phyloP scores from a whole-genome alignment of 1,284 basidiomycete species.

The Athelia psychrophila region DNA sequence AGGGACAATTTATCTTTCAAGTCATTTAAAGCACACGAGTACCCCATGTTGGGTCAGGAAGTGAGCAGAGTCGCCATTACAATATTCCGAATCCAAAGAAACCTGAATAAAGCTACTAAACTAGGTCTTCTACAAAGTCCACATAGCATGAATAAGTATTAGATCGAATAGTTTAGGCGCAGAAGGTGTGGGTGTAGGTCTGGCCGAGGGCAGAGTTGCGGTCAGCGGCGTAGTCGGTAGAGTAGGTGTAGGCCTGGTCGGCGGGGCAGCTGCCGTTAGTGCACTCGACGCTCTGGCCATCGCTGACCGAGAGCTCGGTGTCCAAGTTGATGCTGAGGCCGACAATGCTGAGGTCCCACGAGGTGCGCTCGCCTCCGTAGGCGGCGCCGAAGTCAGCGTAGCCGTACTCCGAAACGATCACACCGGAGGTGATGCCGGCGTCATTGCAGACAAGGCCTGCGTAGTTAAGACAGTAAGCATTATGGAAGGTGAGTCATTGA shows the following conservation, averaged over 20 bases:
- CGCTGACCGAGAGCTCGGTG: constrained; percentile 9
- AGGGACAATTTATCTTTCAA: too few species aligned
- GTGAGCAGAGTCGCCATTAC: too few species aligned
- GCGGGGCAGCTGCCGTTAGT: constrained; percentile 4
- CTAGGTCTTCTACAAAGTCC: too few species aligned
- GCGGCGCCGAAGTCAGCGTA: constrained; percentile 11
- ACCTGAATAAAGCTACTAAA: too few species aligned
- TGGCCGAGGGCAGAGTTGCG: constrained; percentile 13
- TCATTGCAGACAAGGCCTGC: constrained; percentile 13
- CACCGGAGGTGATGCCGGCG: constrained; percentile 12
- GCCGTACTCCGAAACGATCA: constrained; percentile 13
- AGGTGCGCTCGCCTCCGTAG: constrained; percentile 13
- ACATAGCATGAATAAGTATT: too few species aligned
- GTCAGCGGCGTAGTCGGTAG: constrained; percentile 20
- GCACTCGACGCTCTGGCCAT: constrained; percentile 13
- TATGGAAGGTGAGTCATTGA: neutral
- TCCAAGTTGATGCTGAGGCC: constrained; percentile 9
- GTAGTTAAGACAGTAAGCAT: neutral
- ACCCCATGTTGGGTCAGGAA: too few species aligned
- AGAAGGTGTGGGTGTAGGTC: constrained; percentile 5
- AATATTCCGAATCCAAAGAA: too few species aligned
- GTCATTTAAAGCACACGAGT: too few species aligned
- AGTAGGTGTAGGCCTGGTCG: constrained; percentile 11
- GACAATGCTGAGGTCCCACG: constrained; percentile 12
- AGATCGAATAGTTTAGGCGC: neutral